These are phyloP conservation scores for Conidiobolus incongruus DNA, from an alignment of 371 early-diverging fungal genomes.

Conservation along the genomic window DNA sequence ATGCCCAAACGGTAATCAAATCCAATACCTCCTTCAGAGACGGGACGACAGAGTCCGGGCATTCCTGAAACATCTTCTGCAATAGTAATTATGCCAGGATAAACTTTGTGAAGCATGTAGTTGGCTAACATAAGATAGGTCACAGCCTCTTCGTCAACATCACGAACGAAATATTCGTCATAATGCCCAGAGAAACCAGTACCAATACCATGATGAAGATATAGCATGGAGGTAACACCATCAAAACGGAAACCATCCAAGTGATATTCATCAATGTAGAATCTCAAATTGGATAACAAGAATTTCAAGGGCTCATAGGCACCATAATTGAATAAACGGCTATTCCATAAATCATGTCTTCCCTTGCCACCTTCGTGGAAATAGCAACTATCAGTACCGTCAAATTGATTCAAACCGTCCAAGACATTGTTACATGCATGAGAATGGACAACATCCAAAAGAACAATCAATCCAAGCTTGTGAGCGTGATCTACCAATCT, in stretches of 20 bases:
- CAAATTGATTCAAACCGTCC: conserved; percentile 88
- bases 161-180: conserved; percentile 74
- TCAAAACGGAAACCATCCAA: conserved; percentile 98
- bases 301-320: conserved; percentile 75
- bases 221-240: conserved; percentile 92
- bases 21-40: conserved; percentile 80
- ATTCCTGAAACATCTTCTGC: conserved; percentile 97
- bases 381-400: conserved; percentile 86
- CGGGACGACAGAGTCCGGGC: conserved; percentile 87
- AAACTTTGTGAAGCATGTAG: conserved; percentile 51
- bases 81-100: conserved; percentile 62
- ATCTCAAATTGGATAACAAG: conserved; percentile 79
- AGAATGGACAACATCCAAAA: conserved; percentile 93
- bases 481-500: conserved; percentile 85
- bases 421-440: conserved; percentile 85
- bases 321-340: conserved; percentile 81
- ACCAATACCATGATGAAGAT: conserved; percentile 84
- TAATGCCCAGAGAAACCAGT: conserved; percentile 84
- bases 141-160: conserved; percentile 66
- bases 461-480: conserved; percentile 58
- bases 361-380: conserved; percentile 81
- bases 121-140: conserved; percentile 82
- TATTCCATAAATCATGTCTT: conserved; percentile 82
- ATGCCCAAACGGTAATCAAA: conserved; percentile 93
- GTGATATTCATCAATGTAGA: conserved; percentile 68